Conservation (phyloP, 768 basidiomycete species). For the Tricholoma bakamatsutake region DNA sequence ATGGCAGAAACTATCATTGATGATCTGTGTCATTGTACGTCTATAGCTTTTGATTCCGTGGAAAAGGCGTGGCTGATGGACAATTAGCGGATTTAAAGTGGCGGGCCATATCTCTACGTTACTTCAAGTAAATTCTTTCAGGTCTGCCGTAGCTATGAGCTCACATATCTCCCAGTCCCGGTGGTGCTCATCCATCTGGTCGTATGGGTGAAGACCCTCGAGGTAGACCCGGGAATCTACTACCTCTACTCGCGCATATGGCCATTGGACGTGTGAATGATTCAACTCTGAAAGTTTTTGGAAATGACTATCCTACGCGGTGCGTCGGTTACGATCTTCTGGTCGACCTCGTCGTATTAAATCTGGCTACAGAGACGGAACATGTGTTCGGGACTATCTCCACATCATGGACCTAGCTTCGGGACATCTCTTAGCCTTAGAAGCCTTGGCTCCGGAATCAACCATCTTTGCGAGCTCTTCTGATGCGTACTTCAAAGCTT, state of each 20-base stretch:
- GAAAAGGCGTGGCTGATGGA: constrained; percentile 1
- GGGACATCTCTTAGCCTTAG: constrained; percentile 88
- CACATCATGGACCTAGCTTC: constrained; percentile 93
- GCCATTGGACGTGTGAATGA: constrained; percentile 83
- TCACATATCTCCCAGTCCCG: constrained; percentile 53
- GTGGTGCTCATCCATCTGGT: constrained; percentile 97
- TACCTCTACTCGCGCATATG: constrained; percentile 93
- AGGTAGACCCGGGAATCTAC: constrained; percentile 90
- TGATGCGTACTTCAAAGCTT: constrained; percentile 77
- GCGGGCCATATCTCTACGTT: constrained; percentile 83
- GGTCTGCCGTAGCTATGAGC: background rate
- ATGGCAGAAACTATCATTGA: constrained; percentile 88
- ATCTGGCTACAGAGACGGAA: constrained; percentile 65
- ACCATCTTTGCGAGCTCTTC: constrained; percentile 50
- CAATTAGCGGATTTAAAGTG: constrained; percentile 62
- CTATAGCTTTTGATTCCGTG: constrained; percentile 6
- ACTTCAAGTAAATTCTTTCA: constrained; percentile 82
- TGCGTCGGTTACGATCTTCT: constrained; percentile 29
- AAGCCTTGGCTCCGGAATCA: constrained; percentile 65
- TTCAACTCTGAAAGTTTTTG: constrained; percentile 75
- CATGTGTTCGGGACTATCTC: constrained; percentile 95
- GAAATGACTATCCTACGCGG: constrained; percentile 95
- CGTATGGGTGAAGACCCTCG: constrained; percentile 94
- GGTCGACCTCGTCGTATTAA: background rate
- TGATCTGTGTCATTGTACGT: constrained; percentile 76